A percentile compares a stretch with the other conserved stretches of the same genome.
phyloP scores from a whole-genome alignment of 768 basidiomycete species.

The Antrodiella citrinella region DNA sequence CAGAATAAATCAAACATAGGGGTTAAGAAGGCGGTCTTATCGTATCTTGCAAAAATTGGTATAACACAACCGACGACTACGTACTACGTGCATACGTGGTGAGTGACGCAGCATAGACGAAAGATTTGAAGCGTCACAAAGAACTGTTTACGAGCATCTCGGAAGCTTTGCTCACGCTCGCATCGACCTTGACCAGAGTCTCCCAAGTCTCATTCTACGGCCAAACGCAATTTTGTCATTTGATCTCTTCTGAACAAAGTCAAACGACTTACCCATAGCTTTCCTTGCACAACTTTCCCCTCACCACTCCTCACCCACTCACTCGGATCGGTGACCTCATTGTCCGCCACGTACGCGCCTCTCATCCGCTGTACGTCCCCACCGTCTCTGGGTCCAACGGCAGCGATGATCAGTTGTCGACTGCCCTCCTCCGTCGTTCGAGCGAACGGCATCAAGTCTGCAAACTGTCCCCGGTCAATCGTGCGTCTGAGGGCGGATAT shows the following conservation, averaged over 20 bases:
- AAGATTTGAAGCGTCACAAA: too few species aligned
- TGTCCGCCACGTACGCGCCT: slow-evolving; percentile 24
- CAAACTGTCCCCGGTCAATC: not conserved
- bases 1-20: too few species aligned
- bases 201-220: not conserved
- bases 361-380: slow-evolving; percentile 8
- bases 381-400: slow-evolving; percentile 15
- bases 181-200: not conserved
- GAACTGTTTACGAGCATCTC: not conserved
- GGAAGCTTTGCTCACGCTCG: not conserved
- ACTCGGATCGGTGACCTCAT: slow-evolving; percentile 23
- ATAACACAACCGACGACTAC: too few species aligned
- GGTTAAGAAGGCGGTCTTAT: too few species aligned
- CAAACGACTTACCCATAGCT: slow-evolving; percentile 25
- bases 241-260: not conserved
- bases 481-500: slow-evolving; percentile 21
- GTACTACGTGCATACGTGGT: too few species aligned
- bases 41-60: too few species aligned
- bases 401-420: slow-evolving; percentile 27
- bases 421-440: slow-evolving; percentile 27
- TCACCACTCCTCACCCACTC: slow-evolving; percentile 24
- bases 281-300: slow-evolving; percentile 22
- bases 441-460: slow-evolving; percentile 17
- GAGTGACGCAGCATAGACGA: too few species aligned
- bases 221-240: not conserved